phyloP scores from a whole-genome alignment of 2,329 filamentous ascomycete genomes.

The Apiospora saccharicola region DNA sequence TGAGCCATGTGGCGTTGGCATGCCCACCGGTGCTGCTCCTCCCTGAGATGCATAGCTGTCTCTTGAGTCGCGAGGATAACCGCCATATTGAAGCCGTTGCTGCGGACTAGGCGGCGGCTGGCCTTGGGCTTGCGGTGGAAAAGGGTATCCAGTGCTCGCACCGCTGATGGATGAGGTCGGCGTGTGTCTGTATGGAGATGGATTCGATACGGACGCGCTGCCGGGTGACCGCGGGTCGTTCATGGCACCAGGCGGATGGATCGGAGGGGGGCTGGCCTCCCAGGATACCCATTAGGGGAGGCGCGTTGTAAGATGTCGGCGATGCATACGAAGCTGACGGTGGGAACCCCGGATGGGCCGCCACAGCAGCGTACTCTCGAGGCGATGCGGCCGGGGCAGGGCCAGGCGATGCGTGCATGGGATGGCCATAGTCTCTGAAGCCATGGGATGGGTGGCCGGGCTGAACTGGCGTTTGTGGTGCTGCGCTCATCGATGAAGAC shows the following conservation, averaged over 20 bases:
- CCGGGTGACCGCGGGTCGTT: slow-evolving; percentile 61
- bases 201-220: slow-evolving; percentile 50
- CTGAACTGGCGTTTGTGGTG: slow-evolving; percentile 49
- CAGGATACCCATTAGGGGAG: slow-evolving; percentile 51
- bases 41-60: slow-evolving; percentile 54
- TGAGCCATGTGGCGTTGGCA: slow-evolving; percentile 41
- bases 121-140: slow-evolving; percentile 49
- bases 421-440: slow-evolving; percentile 60
- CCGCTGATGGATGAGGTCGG: slow-evolving; percentile 54
- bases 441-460: slow-evolving; percentile 50
- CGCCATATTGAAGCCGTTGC: slow-evolving; percentile 59
- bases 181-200: slow-evolving; percentile 59
- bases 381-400: slow-evolving; percentile 44
- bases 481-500: slow-evolving; percentile 37
- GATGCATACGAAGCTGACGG: slow-evolving; percentile 50
- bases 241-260: slow-evolving; percentile 53
- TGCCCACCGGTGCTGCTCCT: slow-evolving; percentile 43
- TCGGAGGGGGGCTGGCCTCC: slow-evolving; percentile 44
- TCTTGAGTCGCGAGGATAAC: slow-evolving; percentile 49
- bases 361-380: slow-evolving; percentile 52
- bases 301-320: slow-evolving; percentile 42
- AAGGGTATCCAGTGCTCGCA: slow-evolving; percentile 56
- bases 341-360: slow-evolving; percentile 39
- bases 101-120: slow-evolving; percentile 57
- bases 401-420: slow-evolving; percentile 54